phyloP scores from a whole-genome alignment of 768 basidiomycete genomes.

The Russula emetica region DNA sequence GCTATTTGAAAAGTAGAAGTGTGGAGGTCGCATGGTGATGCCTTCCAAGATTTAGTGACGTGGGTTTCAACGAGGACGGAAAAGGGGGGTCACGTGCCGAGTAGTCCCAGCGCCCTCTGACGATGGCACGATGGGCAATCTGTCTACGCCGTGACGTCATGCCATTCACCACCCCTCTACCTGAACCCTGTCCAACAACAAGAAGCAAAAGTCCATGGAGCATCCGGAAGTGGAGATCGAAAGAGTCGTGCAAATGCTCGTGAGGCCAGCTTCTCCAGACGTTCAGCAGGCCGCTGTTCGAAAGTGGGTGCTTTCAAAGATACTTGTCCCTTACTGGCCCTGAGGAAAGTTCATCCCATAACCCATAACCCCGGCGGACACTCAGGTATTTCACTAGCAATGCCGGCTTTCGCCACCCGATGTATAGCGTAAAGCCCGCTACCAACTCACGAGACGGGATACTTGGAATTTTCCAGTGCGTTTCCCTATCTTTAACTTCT shows the following conservation, averaged over 20 bases:
- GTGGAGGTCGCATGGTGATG: too few species aligned
- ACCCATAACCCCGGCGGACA: background rate
- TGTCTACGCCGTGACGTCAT: background rate
- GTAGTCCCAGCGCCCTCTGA: too few species aligned
- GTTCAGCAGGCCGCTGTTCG: slow-evolving; percentile 3
- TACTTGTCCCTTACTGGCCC: too few species aligned
- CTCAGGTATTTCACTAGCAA: slow-evolving; percentile 50
- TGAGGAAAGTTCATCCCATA: too few species aligned
- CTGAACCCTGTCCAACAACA: background rate
- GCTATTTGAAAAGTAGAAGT: too few species aligned
- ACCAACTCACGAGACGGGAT: slow-evolving; percentile 53
- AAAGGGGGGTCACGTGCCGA: too few species aligned
- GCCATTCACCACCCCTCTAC: background rate
- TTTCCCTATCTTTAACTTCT: background rate
- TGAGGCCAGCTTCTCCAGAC: slow-evolving; percentile 7
- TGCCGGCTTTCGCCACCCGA: slow-evolving; percentile 55
- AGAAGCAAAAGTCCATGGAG: slow-evolving; percentile 1
- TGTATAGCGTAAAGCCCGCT: slow-evolving; percentile 46
- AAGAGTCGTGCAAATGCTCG: slow-evolving; percentile 9
- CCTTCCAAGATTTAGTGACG: too few species aligned
- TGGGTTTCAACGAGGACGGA: too few species aligned
- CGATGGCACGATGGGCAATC: too few species aligned
- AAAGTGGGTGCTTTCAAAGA: background rate
- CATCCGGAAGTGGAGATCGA: background rate
- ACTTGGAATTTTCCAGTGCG: slow-evolving; percentile 55